phyloP scores from a whole-genome alignment of 345 rosid genomes.

The Microthlaspi erraticum region DNA sequence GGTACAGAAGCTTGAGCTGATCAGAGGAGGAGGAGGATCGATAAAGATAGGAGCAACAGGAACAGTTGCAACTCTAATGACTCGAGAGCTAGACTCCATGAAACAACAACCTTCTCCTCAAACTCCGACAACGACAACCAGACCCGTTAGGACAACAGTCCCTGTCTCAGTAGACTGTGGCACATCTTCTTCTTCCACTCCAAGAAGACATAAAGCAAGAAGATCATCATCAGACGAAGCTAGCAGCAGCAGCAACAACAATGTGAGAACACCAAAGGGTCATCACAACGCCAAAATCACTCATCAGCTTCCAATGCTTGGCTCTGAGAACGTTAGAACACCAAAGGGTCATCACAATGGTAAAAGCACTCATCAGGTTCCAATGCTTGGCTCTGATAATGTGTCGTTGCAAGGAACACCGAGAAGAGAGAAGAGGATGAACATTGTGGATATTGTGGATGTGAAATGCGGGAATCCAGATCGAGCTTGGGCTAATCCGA shows the following conservation, averaged over 20 bases:
- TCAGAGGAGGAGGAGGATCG: constrained; percentile 87
- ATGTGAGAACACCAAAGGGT: constrained; percentile 55
- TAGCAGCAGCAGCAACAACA: constrained; percentile 63
- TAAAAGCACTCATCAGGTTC: constrained; percentile 55
- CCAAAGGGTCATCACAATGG: constrained; percentile 51
- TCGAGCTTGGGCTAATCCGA: constrained; percentile 78
- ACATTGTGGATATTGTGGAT: constrained; percentile 85
- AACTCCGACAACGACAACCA: constrained; percentile 48
- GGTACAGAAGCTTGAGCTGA: constrained; percentile 81
- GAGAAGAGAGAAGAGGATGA: constrained; percentile 58
- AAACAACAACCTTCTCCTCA: constrained; percentile 55
- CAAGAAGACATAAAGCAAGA: constrained; percentile 61
- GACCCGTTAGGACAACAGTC: constrained; percentile 48
- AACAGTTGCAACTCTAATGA: constrained; percentile 78
- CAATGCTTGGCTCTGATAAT: constrained; percentile 72
- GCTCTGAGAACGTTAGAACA: constrained; percentile 54
- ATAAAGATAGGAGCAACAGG: constrained; percentile 87
- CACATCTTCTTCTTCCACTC: constrained; percentile 52
- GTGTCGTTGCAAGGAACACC: constrained; percentile 66
- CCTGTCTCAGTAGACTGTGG: constrained; percentile 61
- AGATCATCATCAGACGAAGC: constrained; percentile 79
- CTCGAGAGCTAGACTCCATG: constrained; percentile 75
- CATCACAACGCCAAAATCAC: constrained; percentile 44
- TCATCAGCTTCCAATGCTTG: constrained; percentile 66
- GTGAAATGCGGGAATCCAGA: constrained; percentile 82